A percentile compares a stretch with the other conserved stretches of the same genome.
These are phyloP conservation scores for Suillus hirtellus DNA, from an alignment of 768 basidiomycete species.

Conservation along the genomic window DNA sequence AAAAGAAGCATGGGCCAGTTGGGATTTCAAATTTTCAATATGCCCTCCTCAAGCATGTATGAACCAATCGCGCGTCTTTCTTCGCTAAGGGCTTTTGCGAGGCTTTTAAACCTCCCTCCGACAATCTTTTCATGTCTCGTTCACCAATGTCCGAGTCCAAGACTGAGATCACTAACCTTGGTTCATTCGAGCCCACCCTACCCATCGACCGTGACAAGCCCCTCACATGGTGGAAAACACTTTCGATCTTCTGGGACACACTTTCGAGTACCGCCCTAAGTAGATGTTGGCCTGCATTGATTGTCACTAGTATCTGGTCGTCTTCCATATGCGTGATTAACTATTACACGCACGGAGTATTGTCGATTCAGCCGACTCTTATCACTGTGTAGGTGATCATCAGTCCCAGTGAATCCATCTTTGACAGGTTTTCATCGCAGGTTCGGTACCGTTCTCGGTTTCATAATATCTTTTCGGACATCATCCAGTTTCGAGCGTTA, in stretches of 20 bases:
- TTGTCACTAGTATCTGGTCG: slow-evolving; percentile 64
- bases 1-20: no score
- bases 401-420: neutral
- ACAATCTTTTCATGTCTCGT: neutral
- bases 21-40: neutral
- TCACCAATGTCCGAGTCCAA: neutral
- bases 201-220: neutral
- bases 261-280: slow-evolving; percentile 25
- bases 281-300: slow-evolving; percentile 49
- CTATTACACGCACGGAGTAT: slow-evolving; percentile 38
- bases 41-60: neutral
- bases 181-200: neutral
- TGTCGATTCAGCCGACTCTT: slow-evolving; percentile 51
- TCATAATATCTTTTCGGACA: slow-evolving; percentile 70
- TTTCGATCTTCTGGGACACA: neutral
- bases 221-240: neutral
- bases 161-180: neutral
- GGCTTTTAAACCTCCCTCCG: neutral
- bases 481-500: slow-evolving; percentile 74
- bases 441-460: slow-evolving; percentile 68
- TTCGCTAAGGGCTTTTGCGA: neutral
- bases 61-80: neutral
- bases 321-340: slow-evolving; percentile 55
- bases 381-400: slow-evolving; percentile 58
- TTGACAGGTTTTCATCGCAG: slow-evolving; percentile 36